Conservation (phyloP, 2,329 filamentous ascomycete species). For the Fusarium pseudonygamai region DNA sequence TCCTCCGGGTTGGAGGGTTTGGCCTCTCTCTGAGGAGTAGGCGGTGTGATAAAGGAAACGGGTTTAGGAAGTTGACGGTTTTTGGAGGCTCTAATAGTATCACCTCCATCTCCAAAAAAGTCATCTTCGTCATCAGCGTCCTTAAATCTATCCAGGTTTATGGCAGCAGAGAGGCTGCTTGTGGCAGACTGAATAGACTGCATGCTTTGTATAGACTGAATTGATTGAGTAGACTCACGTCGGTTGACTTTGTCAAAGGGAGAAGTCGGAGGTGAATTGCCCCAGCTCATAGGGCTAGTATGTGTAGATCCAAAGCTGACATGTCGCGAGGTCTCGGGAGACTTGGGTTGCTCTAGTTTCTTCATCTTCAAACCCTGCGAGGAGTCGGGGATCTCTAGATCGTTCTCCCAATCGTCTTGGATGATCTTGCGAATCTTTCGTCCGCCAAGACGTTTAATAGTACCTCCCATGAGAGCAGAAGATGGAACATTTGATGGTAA, state of each 20-base stretch:
- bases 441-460: slow-evolving; percentile 88
- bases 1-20: slow-evolving; percentile 59
- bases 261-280: slow-evolving; percentile 40
- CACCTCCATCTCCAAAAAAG: slow-evolving; percentile 69
- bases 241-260: slow-evolving; percentile 42
- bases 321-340: slow-evolving; percentile 75
- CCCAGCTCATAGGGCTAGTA: slow-evolving; percentile 60
- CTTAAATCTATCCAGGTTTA: slow-evolving; percentile 71
- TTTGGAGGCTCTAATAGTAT: slow-evolving; percentile 76
- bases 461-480: slow-evolving; percentile 89
- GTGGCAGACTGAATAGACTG: slow-evolving; percentile 44
- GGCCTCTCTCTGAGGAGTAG: slow-evolving; percentile 61
- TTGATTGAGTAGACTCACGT: slow-evolving; percentile 40
- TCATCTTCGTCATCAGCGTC: slow-evolving; percentile 71
- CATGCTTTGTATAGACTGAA: slow-evolving; percentile 23
- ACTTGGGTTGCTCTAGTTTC: slow-evolving; percentile 65
- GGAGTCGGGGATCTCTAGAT: slow-evolving; percentile 73
- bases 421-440: slow-evolving; percentile 77
- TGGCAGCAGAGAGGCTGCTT: slow-evolving; percentile 54
- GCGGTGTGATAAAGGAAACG: slow-evolving; percentile 64
- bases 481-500: slow-evolving; percentile 86
- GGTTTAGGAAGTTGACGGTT: slow-evolving; percentile 61
- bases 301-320: slow-evolving; percentile 63
- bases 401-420: slow-evolving; percentile 84
- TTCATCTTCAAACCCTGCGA: slow-evolving; percentile 73